Conservation (phyloP, 2,329 filamentous ascomycete species). For the Aspergillus aculeatus region DNA sequence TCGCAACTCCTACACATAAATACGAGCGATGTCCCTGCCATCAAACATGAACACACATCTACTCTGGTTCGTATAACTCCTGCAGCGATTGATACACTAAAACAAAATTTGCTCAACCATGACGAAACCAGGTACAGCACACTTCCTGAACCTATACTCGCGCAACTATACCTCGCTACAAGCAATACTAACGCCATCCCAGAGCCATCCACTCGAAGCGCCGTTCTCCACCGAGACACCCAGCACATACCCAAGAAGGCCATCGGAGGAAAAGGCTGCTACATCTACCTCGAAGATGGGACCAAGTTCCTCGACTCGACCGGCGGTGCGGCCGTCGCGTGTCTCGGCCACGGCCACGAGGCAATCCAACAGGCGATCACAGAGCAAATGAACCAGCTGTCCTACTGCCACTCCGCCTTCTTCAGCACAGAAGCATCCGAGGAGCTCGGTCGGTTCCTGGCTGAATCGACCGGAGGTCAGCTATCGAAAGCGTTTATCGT, state of each 20-base stretch:
- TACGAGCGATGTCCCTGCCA: neutral
- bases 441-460: constrained; percentile 52
- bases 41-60: neutral
- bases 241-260: constrained; percentile 49
- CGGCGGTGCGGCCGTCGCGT: constrained; percentile 70
- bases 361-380: constrained; percentile 61
- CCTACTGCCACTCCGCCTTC: constrained; percentile 60
- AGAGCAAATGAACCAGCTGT: constrained; percentile 58
- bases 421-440: constrained; percentile 57
- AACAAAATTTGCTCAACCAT: neutral
- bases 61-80: neutral
- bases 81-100: neutral
- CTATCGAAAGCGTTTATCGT: constrained; percentile 58
- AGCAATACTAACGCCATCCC: neutral
- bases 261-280: constrained; percentile 51
- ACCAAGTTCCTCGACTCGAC: constrained; percentile 68
- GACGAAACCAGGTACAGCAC: constrained; percentile 7
- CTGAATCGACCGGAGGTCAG: constrained; percentile 51
- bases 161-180: neutral
- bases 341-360: constrained; percentile 65
- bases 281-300: constrained; percentile 55
- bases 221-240: constrained; percentile 55
- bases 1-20: neutral
- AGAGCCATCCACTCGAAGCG: constrained; percentile 18
- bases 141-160: neutral